Conservation (phyloP, 495 filamentous ascomycete genomes). For the Annulohypoxylon nitens region DNA sequence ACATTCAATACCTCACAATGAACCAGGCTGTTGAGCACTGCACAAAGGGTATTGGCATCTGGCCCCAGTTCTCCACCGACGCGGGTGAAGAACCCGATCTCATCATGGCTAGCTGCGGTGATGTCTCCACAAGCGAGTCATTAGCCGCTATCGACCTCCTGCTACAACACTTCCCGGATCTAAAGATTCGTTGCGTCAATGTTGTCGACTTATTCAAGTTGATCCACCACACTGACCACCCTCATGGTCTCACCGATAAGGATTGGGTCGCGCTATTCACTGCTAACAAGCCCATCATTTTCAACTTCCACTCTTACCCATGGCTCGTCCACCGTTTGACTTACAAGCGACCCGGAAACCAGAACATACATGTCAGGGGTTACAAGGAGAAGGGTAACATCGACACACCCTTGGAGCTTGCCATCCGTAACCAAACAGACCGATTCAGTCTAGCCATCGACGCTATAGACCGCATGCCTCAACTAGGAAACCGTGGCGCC, state of each 20-base stretch:
- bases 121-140: constrained; percentile 77
- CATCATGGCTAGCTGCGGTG: constrained; percentile 78
- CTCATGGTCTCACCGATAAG: constrained; percentile 72
- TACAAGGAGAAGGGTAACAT: constrained; percentile 85
- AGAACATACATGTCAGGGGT: constrained; percentile 74
- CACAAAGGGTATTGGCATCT: constrained; percentile 73
- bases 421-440: constrained; percentile 78
- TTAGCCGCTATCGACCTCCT: constrained; percentile 76
- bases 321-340: constrained; percentile 80
- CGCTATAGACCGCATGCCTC: constrained; percentile 73
- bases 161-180: constrained; percentile 70
- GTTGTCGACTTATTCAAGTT: constrained; percentile 81
- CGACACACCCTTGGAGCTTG: constrained; percentile 79
- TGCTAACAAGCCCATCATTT: constrained; percentile 74
- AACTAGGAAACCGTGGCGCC: constrained; percentile 68
- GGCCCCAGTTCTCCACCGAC: constrained; percentile 67
- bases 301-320: constrained; percentile 85
- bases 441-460: constrained; percentile 78
- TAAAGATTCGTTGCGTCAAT: constrained; percentile 82
- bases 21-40: constrained; percentile 76
- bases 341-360: constrained; percentile 74
- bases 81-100: constrained; percentile 73
- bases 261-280: constrained; percentile 78
- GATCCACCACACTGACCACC: constrained; percentile 72
- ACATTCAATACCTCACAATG: constrained; percentile 78